Evolutionary conservation across 192 early-diverging fungal species (phyloP), one percentile per base, ranked within the genome.

Genomic region (Umbelopsis vinacea): DNA sequence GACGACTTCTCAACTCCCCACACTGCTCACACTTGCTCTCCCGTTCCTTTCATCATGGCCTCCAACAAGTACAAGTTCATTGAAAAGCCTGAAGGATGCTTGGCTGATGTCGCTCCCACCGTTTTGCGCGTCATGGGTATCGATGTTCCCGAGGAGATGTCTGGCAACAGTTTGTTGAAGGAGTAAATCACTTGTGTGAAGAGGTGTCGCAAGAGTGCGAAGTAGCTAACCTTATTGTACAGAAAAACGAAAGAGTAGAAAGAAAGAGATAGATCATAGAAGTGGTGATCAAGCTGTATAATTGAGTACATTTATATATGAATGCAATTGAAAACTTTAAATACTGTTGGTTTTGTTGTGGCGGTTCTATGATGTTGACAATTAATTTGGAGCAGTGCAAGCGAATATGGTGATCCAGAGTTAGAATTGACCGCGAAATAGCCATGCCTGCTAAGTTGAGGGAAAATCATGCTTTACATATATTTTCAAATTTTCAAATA

Each of bases 91-190:
- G 83, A 87, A 70, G 94, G 92, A 33, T 89, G 90, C 53, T 86
- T 99, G 54, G 94, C 93, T 78, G 97, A 98, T 80, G 98, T 99
- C 46, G 97, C 97, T 8, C 98, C 98, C 19, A 99, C 98, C 1
- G 76, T 99, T 69, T 87, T 98, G 70, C 86, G 89, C 29, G 88
- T 92, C 45, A 96, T 98, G 96, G 96, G 95, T 35, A 70, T 98
- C 43, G 88, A 91, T 60, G 81, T 95, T 33, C 98, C 98, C n/a
- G 87, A 92, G 74, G 93, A 97, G 77, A 99, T 99, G 98, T 93
- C 90, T 46, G 97, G 98, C 8, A 57, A 82, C 33, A 91, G 89
- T 52, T 74, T 93, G 55, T 82, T 93, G 46, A 78, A 77, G 45
- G 74, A 81, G n/a, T 79, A 72, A 33, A 63, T 54, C 48, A 50